phyloP scores from a whole-genome alignment of 1,284 basidiomycete genomes.

The Marasmius fiardii region DNA sequence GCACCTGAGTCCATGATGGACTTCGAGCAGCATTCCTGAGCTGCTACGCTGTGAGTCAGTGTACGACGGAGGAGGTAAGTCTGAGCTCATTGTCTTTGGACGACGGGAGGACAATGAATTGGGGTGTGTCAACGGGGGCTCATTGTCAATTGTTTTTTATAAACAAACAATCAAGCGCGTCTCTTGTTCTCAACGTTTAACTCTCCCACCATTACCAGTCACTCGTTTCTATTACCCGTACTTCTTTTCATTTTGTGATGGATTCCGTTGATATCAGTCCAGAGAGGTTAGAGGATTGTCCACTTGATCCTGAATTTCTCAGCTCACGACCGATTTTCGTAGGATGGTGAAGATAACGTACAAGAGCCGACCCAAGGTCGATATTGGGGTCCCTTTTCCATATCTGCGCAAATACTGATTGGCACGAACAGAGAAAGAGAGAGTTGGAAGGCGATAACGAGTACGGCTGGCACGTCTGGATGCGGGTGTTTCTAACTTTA shows the following conservation, averaged over 20 bases:
- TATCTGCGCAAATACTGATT: not conserved
- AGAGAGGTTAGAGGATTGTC: not conserved
- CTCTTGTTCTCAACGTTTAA: not conserved
- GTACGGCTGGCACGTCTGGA: constrained; percentile 13
- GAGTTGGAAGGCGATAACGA: constrained; percentile 18
- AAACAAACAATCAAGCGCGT: not conserved
- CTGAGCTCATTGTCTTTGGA: not conserved
- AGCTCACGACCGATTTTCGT: constrained; percentile 3
- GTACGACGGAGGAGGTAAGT: not conserved
- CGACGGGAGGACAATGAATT: not conserved
- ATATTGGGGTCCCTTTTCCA: constrained; percentile 4
- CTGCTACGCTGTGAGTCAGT: not conserved
- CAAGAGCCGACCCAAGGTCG: constrained; percentile 39
- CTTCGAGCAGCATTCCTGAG: not conserved
- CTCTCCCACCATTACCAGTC: not conserved
- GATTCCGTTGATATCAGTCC: constrained; percentile 6
- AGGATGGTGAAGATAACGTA: constrained; percentile 37
- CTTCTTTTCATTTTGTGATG: constrained; percentile 1
- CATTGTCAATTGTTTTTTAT: not conserved
- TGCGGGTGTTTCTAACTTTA: not conserved
- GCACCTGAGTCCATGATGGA: not conserved
- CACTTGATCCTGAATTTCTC: not conserved
- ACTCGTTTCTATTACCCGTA: not conserved
- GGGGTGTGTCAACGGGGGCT: not conserved
- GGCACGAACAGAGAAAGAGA: constrained; percentile 17